phyloP scores from a whole-genome alignment of 2,329 filamentous ascomycete genomes.

The Cladosporium sp. region DNA sequence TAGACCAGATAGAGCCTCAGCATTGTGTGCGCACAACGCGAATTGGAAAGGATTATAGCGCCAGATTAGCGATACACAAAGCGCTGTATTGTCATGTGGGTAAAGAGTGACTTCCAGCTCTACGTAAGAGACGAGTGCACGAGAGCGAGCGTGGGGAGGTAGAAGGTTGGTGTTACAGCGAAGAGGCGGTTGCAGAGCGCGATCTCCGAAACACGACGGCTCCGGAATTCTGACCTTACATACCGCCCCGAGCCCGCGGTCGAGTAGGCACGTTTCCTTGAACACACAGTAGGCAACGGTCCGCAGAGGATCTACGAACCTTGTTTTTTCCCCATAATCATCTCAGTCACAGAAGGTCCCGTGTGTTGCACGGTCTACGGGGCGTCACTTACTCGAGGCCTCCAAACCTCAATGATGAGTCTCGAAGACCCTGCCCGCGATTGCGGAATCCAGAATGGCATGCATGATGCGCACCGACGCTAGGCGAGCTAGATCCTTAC shows the following conservation, averaged over 20 bases:
- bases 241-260: constrained; percentile 8
- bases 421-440: constrained; percentile 5
- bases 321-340: constrained; percentile 7
- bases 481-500: constrained; percentile 5
- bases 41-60: background rate
- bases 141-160: constrained; percentile 8
- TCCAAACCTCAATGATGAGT: constrained; percentile 3
- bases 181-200: constrained; percentile 10
- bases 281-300: constrained; percentile 9
- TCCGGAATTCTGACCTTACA: constrained; percentile 12
- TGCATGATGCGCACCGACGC: constrained; percentile 5
- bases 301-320: constrained; percentile 10
- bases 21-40: background rate
- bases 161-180: constrained; percentile 9
- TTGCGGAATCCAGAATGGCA: background rate
- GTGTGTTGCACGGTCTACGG: constrained; percentile 1
- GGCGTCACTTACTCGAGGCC: too few relatives aligned
- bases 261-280: constrained; percentile 1
- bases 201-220: constrained; percentile 11
- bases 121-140: background rate
- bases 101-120: constrained; percentile 1
- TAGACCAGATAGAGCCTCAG: background rate
- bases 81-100: background rate
- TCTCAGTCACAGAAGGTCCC: background rate
- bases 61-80: background rate